Evolutionary conservation across 2,329 filamentous ascomycete species (phyloP), one percentile per base, ranked within the genome.

Genomic region (Diaporthe ampelina): DNA sequence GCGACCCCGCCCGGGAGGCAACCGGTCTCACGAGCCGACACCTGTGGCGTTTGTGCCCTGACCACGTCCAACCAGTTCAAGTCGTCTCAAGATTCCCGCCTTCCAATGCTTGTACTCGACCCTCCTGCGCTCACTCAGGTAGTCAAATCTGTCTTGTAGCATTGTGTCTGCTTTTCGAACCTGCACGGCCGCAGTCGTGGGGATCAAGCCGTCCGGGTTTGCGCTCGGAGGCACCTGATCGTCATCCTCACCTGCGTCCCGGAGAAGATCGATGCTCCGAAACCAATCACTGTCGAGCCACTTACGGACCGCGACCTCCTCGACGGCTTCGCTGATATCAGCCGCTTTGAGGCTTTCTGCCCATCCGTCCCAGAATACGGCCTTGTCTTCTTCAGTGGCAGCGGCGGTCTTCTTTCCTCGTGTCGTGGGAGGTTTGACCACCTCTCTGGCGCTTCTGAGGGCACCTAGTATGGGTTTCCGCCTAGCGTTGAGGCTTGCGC

Each of bases 121-220:
- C 78, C 88, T 87, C 77, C 90, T 91, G 75, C 87, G 85, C 65
- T 92, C 90, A 76, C 91, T 92, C 78, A 95, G 82, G 79, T 92
- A 94, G 79, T 95, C 93, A 78, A 94, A 92, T 61, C 89, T 88
- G 76, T 92, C 91, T 81, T 95, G 93, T 78, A 95, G 90, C 93
- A 95, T 95, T 3, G 91, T 93, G 76, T 91, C 90, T 11, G 87
- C 84, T 73, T 87, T 81, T 82, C 91, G 83, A 50, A 87, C 80
- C 73, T 87, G 84, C 50, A 84, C 79, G 74, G 82, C 85, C 75
- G 79, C 82, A 13, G 78, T 19, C 52, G 72, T 65, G 37, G 48
- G 26, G 17, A 29, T 78, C 32, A 77, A 73, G 59, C 76, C 77
- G 40, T 82, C 83, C 3, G 81, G 82, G 35, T 80, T 81, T 7